phyloP scores from a whole-genome alignment of 2,329 filamentous ascomycete genomes.

The Fusarium odoratissimum region DNA sequence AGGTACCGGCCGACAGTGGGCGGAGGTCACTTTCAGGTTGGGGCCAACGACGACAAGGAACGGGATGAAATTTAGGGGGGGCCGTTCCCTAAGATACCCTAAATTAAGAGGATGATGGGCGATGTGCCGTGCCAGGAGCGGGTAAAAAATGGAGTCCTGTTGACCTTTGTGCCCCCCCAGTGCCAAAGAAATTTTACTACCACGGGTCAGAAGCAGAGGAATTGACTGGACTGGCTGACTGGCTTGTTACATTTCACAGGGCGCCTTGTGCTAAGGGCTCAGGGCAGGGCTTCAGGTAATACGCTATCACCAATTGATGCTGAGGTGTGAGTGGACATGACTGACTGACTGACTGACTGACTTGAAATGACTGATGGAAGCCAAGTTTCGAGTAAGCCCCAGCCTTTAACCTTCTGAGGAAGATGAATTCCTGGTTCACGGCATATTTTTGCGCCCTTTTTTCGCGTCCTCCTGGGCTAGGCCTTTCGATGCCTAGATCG shows the following conservation, averaged over 20 bases:
- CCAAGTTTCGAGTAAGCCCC: conserved; percentile 18
- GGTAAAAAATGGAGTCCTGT: conserved; percentile 41
- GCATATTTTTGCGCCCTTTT: conserved; percentile 29
- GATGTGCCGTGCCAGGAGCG: conserved; percentile 44
- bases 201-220: conserved; percentile 31
- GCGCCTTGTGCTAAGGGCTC: conserved; percentile 34
- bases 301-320: conserved; percentile 24
- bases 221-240: conserved; percentile 20
- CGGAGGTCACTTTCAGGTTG: conserved; percentile 20
- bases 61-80: conserved; percentile 38
- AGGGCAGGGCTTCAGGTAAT: conserved; percentile 33
- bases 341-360: conserved; percentile 5
- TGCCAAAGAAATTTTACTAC: conserved; percentile 41
- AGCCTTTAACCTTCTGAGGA: conserved; percentile 22
- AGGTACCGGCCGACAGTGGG: not conserved
- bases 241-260: conserved; percentile 39
- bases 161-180: conserved; percentile 2
- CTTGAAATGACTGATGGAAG: conserved; percentile 17
- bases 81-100: conserved; percentile 22
- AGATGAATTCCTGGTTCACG: conserved; percentile 2
- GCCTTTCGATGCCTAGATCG: conserved; percentile 37
- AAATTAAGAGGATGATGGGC: conserved; percentile 39
- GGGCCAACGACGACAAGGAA: conserved; percentile 42
- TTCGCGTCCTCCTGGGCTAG: conserved; percentile 15
- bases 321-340: conserved; percentile 31